Percentiles rank a stretch among this genome's conserved stretches.
Conservation (phyloP, 345 rosid genomes). For the Turritis glabra region DNA sequence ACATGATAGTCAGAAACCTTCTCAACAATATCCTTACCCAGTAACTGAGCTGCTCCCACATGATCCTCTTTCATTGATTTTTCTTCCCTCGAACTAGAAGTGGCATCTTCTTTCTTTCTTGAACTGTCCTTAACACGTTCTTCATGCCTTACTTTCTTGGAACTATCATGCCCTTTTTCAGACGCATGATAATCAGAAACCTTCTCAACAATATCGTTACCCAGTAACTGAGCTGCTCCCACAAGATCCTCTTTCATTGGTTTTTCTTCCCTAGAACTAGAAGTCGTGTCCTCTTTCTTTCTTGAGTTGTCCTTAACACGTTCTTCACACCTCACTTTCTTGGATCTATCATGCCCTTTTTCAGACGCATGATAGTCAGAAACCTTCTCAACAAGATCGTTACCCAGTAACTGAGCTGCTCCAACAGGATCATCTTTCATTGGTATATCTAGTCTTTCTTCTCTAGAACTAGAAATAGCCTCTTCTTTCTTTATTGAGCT, state of each 20-base stretch:
- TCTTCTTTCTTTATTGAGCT: constrained; percentile 41
- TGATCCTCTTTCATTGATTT: constrained; percentile 29
- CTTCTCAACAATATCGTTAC: constrained; percentile 38
- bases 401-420: constrained; percentile 33
- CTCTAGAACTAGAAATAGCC: constrained; percentile 30
- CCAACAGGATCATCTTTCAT: constrained; percentile 33
- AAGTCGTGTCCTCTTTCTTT: constrained; percentile 36
- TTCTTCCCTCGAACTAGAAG: constrained; percentile 32
- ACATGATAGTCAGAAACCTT: constrained; percentile 37
- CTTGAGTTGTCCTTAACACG: constrained; percentile 39
- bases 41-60: constrained; percentile 29
- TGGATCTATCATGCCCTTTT: constrained; percentile 32
- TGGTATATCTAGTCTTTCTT: constrained; percentile 15
- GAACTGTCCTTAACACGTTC: constrained; percentile 43
- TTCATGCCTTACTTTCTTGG: constrained; percentile 34
- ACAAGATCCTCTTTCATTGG: constrained; percentile 26
- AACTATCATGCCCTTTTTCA: constrained; percentile 36
- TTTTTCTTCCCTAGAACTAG: constrained; percentile 34
- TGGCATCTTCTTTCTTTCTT: constrained; percentile 35
- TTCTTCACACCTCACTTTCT: constrained; percentile 39
- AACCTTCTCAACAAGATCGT: constrained; percentile 38
- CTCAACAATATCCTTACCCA: constrained; percentile 34
- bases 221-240: constrained; percentile 31
- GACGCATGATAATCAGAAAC: constrained; percentile 36
- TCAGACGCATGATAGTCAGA: constrained; percentile 41